These are phyloP conservation scores for Saccharomycopsis hybrid DNA, from an alignment of 1,139 yeast genomes.

Conservation along the genomic window DNA sequence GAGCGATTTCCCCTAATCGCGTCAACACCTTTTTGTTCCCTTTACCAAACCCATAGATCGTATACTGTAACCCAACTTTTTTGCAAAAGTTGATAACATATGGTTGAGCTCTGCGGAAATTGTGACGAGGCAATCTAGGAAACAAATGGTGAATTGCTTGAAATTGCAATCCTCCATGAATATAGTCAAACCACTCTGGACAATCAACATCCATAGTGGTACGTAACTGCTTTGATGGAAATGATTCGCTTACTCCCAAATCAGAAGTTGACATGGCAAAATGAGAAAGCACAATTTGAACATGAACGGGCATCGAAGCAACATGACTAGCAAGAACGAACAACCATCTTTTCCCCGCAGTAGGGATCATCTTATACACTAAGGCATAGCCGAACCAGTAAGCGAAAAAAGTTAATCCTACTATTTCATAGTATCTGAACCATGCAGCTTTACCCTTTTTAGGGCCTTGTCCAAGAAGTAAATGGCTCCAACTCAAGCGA, in stretches of 20 bases:
- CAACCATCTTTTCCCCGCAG: constrained; percentile 44
- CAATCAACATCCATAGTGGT: constrained; percentile 96
- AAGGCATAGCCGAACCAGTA: constrained; percentile 76
- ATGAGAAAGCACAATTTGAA: constrained; percentile 82
- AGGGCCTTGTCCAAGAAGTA: constrained; percentile 71
- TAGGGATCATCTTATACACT: constrained; percentile 47
- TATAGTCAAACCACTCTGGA: constrained; percentile 84
- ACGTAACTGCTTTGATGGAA: constrained; percentile 72
- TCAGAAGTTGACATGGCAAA: constrained; percentile 93
- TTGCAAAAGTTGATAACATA: constrained; percentile 67
- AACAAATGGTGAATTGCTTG: constrained; percentile 88
- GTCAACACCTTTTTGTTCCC: constrained; percentile 70
- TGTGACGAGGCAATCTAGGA: constrained; percentile 86
- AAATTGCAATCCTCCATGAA: constrained; percentile 90
- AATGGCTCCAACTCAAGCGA: constrained; percentile 71
- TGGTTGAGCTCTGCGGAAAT: constrained; percentile 69
- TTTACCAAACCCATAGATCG: constrained; percentile 75
- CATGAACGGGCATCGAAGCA: constrained; percentile 85
- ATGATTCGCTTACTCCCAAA: constrained; percentile 75
- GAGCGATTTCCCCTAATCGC: constrained; percentile 67
- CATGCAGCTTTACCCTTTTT: constrained; percentile 77
- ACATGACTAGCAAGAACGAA: constrained; percentile 71
- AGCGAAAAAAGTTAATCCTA: constrained; percentile 60
- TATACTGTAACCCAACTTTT: constrained; percentile 71
- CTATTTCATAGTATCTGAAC: constrained; percentile 72